Evolutionary conservation across 2,329 filamentous ascomycete genomes (phyloP).

Genomic region (Xylaria sp.): DNA sequence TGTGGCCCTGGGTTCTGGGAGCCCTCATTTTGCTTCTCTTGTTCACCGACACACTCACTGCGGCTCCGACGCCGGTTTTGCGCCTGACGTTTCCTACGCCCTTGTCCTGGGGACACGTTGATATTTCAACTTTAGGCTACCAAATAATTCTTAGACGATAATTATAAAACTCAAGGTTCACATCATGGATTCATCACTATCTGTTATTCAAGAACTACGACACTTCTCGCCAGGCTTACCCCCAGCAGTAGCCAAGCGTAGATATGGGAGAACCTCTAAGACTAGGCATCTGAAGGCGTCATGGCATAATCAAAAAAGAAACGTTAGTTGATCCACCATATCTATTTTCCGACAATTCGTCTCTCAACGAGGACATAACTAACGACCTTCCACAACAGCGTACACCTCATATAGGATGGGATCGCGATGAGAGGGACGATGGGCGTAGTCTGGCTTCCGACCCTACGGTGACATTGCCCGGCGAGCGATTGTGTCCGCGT

Average conservation of each 20-base stretch:
- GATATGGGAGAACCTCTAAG: conserved; percentile 19
- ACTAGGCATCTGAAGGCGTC: neutral
- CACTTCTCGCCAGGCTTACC: conserved; percentile 6
- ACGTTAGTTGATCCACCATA: conserved; percentile 19
- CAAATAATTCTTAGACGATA: neutral
- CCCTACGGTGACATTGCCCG: conserved; percentile 38
- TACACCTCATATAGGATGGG: conserved; percentile 26
- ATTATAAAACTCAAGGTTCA: conserved; percentile 11
- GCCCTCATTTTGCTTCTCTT: conserved; percentile 7
- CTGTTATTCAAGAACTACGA: neutral
- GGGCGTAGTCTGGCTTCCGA: conserved; percentile 33
- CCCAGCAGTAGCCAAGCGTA: conserved; percentile 13
- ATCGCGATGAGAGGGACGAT: conserved; percentile 31
- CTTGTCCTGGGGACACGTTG: neutral
- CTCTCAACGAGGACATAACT: neutral
- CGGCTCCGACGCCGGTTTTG: neutral
- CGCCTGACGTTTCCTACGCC: conserved; percentile 5
- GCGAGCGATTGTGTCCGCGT: conserved; percentile 32
- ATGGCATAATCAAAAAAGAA: conserved; percentile 7
- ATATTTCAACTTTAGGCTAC: neutral
- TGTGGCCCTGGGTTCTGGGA: neutral
- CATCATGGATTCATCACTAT: conserved; percentile 23
- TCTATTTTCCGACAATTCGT: neutral
- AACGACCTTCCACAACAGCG: conserved; percentile 10
- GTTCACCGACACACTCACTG: conserved; percentile 29